phyloP scores from a whole-genome alignment of 441 rosid genomes.

The Arabidopsis hybrid region DNA sequence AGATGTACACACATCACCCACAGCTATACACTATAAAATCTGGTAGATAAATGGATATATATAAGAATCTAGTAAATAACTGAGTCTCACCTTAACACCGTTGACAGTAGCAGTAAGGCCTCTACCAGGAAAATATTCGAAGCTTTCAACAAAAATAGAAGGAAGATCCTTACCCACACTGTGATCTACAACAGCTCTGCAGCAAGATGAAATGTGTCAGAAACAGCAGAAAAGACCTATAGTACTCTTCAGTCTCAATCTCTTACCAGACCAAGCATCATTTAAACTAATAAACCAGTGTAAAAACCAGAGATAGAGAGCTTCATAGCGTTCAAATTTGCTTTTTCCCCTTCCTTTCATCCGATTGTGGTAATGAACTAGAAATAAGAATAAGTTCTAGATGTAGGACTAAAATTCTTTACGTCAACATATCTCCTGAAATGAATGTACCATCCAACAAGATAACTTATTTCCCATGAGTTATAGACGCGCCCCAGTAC shows the following conservation, averaged over 20 bases:
- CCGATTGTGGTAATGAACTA: too few relatives aligned
- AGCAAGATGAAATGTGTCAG: constrained; percentile 32
- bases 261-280: constrained; percentile 3
- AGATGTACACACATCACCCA: background rate
- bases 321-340: background rate
- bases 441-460: constrained; percentile 4
- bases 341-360: too few relatives aligned
- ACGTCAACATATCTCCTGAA: background rate
- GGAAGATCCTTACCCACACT: constrained; percentile 91
- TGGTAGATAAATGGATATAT: background rate
- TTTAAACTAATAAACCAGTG: background rate
- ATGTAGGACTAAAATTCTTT: background rate
- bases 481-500: background rate
- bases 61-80: constrained; percentile 15
- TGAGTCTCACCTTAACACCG: constrained; percentile 57
- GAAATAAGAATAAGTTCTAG: too few relatives aligned
- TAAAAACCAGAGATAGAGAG: constrained; percentile 11
- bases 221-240: constrained; percentile 24
- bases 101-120: constrained; percentile 93
- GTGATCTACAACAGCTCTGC: constrained; percentile 98
- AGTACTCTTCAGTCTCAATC: background rate
- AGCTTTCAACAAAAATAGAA: constrained; percentile 78
- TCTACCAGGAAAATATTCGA: constrained; percentile 93
- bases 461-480: background rate
- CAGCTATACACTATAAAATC: background rate